Evolutionary conservation across 495 filamentous ascomycete genomes (phyloP), one percentile per base, ranked within the genome.

Genomic region (Hypoxylon trugodes): DNA sequence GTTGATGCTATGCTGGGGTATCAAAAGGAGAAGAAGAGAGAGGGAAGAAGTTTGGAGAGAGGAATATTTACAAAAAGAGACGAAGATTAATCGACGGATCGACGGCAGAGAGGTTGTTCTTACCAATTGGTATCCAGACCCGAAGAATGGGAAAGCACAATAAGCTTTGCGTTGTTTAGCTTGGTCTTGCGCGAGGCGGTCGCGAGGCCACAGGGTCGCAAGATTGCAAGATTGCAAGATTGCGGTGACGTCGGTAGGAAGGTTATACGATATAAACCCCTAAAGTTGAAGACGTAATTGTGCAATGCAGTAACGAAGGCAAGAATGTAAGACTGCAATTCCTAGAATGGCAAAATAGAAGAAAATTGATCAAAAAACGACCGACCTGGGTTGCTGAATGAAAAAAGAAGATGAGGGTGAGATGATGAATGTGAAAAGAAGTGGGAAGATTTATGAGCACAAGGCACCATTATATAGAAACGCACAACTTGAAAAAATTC

Each of bases 1-100:
- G 75, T 76, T 75, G 76, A 81, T 80, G 77, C 71, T 81, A 79
- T 82, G 77, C 60, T 71, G 76, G 70, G 71, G 78, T 79, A 75
- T 75, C 59, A 58, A 75, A 67, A 63, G 62, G 58, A 65, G 68
- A 22, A 74, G 71, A 64, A 62, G 50, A 56, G 58, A 64, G 65
- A 68, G 73, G 43, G 25, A 38, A 51, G 60, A 62, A 59, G 61
- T 55, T 56, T 38, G 50, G 55, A 59, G 42, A 66, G 56, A 52
- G 55, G 30, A 63, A 61, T 42, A 53, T 28, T 38, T 30, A 38
- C 7, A 66, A 49, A 61, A 33, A 49, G 66, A 72, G 51, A 50
- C 56, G 28, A 49, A 59, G 7, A 30, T 13, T 36, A 43, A 53
- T 59, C 19, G 12, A 33, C 52, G 22, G 21, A 35, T 56, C 53